Conservation (phyloP, 371 early-diverging fungal genomes). For the Rhizopus sp. region DNA sequence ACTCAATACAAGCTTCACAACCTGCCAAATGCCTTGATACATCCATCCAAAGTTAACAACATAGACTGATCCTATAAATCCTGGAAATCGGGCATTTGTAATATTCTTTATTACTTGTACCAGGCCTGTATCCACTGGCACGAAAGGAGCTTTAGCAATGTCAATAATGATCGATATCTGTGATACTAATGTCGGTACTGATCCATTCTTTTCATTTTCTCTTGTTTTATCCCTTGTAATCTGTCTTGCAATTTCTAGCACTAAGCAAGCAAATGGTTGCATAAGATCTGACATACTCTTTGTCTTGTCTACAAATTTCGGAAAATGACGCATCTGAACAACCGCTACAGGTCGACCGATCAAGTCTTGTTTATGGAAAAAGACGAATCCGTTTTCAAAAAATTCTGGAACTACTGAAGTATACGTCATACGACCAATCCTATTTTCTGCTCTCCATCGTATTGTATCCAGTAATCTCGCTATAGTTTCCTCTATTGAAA, state of each 20-base stretch:
- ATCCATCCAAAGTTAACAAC: slow-evolving; percentile 59
- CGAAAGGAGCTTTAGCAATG: slow-evolving; percentile 46
- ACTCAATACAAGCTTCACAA: slow-evolving; percentile 40
- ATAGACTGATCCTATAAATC: slow-evolving; percentile 48
- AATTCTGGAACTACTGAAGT: slow-evolving; percentile 34
- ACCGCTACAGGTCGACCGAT: slow-evolving; percentile 46
- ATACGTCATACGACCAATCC: slow-evolving; percentile 29
- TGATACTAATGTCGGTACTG: slow-evolving; percentile 25
- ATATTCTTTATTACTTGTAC: slow-evolving; percentile 32
- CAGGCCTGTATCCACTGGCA: slow-evolving; percentile 41
- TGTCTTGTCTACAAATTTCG: slow-evolving; percentile 38
- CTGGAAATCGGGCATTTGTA: slow-evolving; percentile 40
- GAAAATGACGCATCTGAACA: slow-evolving; percentile 47
- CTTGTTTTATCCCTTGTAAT: slow-evolving; percentile 39
- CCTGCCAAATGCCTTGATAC: slow-evolving; percentile 58
- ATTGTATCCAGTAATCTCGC: slow-evolving; percentile 40
- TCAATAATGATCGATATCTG: slow-evolving; percentile 48
- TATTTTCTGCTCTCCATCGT: slow-evolving; percentile 39
- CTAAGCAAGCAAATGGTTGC: slow-evolving; percentile 46
- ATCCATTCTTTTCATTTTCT: slow-evolving; percentile 20
- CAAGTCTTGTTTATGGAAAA: slow-evolving; percentile 46
- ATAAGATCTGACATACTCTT: slow-evolving; percentile 35
- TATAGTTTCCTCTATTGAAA: slow-evolving; percentile 13
- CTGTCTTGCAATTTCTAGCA: slow-evolving; percentile 52
- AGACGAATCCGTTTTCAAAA: slow-evolving; percentile 39